These are phyloP conservation scores for Vigna mungo DNA, from an alignment of 306 rosid species.

Conservation along the genomic window DNA sequence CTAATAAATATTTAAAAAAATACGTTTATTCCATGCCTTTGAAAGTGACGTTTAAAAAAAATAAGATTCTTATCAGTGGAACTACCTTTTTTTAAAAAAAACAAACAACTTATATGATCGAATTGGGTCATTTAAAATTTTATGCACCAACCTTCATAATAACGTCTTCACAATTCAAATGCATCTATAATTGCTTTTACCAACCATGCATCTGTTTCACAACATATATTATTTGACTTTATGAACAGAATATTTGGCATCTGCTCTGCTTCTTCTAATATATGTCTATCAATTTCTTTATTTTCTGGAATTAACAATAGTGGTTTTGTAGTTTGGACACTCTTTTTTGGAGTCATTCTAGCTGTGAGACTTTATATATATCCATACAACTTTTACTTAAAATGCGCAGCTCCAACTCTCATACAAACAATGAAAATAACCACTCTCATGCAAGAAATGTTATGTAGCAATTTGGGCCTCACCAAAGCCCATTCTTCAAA, in stretches of 20 bases:
- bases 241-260: neutral
- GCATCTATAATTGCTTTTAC: slow-evolving; percentile 34
- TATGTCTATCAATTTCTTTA: neutral
- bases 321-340: neutral
- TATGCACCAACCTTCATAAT: slow-evolving; percentile 27
- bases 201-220: neutral
- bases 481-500: no score
- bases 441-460: no score
- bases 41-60: slow-evolving; percentile 14
- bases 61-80: slow-evolving; percentile 4
- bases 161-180: slow-evolving; percentile 30
- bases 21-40: neutral
- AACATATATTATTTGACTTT: neutral
- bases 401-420: neutral
- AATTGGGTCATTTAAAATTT: slow-evolving; percentile 4
- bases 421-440: no score
- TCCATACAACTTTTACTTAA: neutral
- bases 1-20: neutral
- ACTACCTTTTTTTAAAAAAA: neutral
- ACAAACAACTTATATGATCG: neutral
- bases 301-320: neutral
- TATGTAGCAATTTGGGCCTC: no score
- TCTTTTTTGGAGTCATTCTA: neutral
- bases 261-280: neutral
- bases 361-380: neutral